Evolutionary conservation across 73 alveolate genomes (phyloP).

Genomic region (Effrenium voratum): DNA sequence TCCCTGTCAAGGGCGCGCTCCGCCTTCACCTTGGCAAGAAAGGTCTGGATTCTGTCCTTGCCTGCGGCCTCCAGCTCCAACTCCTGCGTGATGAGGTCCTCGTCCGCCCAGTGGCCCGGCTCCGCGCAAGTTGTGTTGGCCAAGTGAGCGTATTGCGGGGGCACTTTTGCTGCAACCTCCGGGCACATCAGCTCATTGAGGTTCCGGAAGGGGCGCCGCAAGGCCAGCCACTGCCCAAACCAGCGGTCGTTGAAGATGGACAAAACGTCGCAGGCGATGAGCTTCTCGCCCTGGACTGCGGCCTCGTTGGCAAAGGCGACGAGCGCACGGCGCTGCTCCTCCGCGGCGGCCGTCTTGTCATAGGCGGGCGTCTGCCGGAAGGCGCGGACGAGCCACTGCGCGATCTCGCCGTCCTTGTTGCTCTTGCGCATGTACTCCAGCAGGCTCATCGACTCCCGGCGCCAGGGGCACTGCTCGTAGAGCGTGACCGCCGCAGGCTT

Average conservation of each 20-base stretch:
- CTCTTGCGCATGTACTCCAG: constrained; percentile 23
- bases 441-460: not conserved
- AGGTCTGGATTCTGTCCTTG: not conserved
- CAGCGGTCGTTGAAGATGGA: constrained; percentile 2
- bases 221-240: constrained; percentile 11
- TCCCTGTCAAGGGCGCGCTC: not conserved
- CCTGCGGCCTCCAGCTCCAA: constrained; percentile 2
- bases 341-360: not conserved
- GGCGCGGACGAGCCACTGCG: not conserved
- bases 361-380: not conserved
- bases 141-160: not conserved
- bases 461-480: not conserved
- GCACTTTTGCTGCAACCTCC: not conserved
- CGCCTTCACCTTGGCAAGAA: constrained; percentile 1
- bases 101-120: constrained; percentile 5
- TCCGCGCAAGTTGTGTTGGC: not conserved
- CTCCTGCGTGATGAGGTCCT: not conserved
- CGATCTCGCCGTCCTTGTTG: constrained; percentile 6
- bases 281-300: constrained; percentile 4
- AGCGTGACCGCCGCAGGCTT: not conserved
- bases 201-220: constrained; percentile 4
- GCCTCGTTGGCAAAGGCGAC: not conserved
- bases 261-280: not conserved
- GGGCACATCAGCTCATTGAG: not conserved
- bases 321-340: not conserved